These are phyloP conservation scores for Fomitopsis serialis DNA, from an alignment of 768 basidiomycete genomes.

Conservation along the genomic window DNA sequence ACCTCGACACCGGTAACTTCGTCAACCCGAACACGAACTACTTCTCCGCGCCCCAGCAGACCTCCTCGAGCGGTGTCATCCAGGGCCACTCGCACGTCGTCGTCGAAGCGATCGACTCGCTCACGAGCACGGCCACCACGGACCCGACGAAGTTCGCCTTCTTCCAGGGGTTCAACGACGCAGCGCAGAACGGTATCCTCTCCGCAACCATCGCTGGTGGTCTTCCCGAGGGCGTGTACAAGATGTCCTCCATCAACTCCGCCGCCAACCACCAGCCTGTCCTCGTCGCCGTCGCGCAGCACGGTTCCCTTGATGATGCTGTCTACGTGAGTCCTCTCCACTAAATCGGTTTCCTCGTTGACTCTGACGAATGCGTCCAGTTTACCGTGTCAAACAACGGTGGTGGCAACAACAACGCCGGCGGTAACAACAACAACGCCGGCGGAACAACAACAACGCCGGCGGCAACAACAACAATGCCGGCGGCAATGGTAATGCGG, in stretches of 20 bases:
- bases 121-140: constrained; percentile 37
- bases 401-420: constrained; percentile 11
- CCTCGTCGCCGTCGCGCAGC: constrained; percentile 38
- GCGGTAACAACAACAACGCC: constrained; percentile 11
- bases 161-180: constrained; percentile 54
- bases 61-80: constrained; percentile 37
- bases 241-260: constrained; percentile 37
- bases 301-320: constrained; percentile 35
- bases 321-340: constrained; percentile 27
- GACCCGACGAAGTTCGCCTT: constrained; percentile 53
- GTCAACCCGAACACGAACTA: constrained; percentile 51
- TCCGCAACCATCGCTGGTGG: constrained; percentile 35
- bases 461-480: constrained; percentile 7
- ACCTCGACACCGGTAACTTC: constrained; percentile 51
- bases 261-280: constrained; percentile 41
- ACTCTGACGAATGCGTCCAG: background rate
- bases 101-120: constrained; percentile 38
- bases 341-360: background rate
- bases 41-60: constrained; percentile 48
- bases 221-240: constrained; percentile 39
- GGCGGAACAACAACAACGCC: background rate
- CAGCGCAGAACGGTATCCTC: constrained; percentile 39
- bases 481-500: constrained; percentile 9
- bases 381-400: constrained; percentile 16
- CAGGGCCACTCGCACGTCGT: constrained; percentile 56